Evolutionary conservation across 257 asterid species (phyloP), one percentile per base, ranked within the genome.

Genomic region (Solanum peruvianum): DNA sequence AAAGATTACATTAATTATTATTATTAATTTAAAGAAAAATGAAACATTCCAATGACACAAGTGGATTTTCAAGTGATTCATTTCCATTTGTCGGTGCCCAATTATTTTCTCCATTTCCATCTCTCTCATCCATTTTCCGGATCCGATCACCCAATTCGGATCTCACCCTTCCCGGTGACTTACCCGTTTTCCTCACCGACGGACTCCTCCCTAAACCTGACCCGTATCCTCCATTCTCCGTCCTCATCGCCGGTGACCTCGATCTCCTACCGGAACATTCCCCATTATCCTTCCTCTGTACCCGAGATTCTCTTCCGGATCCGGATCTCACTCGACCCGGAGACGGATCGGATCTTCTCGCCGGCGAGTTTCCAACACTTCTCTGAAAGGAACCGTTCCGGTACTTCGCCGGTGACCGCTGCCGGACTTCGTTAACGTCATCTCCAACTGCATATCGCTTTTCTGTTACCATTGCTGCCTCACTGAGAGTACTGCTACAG

Each of bases 41-140:
- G 42, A 96, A 96, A 87, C 99, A 96, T 72, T 96, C 98, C 94
- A 96, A 85, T 90, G 99, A 96, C 89, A 96, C 99, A 73, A 96
- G 95, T 45, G 99, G 99, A 42, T 95, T 96, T 90, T 96, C 99
- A 58, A 96, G 93, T 18, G 91, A 91, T 88, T 94, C 98, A 69
- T 92, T 90, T 58, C 84, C 82, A 71, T 25, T 89, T 70, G 95
- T 90, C 92, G 94, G 88, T 47, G 94, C 83, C 95, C 93, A 86
- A 72, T 89, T 88, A 42, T 45, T 78, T 33, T 89, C 92, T 20
- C 89, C 85, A 44, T 47, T 60, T 69, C 85, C 92, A 23, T 39
- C 56, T 23, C 87, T 66, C 35, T 31, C 64, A 83, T 90, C 94
- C 87, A 89, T 16, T 66, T 86, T 91, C 62, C 94, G 94, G 87